These are phyloP conservation scores for Ascochyta lentis DNA, from an alignment of 2,329 filamentous ascomycete genomes.

Conservation along the genomic window DNA sequence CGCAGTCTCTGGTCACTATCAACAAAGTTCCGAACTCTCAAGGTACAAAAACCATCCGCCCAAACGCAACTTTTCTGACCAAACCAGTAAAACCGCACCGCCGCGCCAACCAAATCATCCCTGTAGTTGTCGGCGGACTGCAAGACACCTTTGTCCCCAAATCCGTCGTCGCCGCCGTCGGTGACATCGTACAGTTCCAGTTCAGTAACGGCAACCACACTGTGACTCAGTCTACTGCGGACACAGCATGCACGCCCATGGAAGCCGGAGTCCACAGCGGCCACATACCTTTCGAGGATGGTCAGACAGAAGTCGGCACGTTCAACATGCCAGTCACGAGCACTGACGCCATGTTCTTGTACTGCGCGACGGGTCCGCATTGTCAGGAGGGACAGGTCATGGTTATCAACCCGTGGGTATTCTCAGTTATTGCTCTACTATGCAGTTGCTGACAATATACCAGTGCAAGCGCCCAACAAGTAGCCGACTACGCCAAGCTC, in stretches of 20 bases:
- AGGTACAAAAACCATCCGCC: conserved; percentile 1
- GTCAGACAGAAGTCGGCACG: conserved; percentile 38
- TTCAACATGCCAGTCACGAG: conserved; percentile 41
- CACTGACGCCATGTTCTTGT: conserved; percentile 41
- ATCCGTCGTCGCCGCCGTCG: conserved; percentile 33
- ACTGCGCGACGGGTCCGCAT: conserved; percentile 41
- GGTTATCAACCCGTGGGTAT: conserved; percentile 33
- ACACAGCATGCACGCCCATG: conserved; percentile 37
- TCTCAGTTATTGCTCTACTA: too few species aligned
- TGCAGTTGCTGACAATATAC: background rate
- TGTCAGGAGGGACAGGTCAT: conserved; percentile 41
- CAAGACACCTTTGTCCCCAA: conserved; percentile 42
- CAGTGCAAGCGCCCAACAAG: conserved; percentile 28
- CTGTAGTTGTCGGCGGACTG: conserved; percentile 40
- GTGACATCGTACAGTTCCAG: conserved; percentile 42
- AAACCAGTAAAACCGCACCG: conserved; percentile 29
- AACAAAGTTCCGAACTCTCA: conserved; percentile 11
- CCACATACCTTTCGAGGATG: conserved; percentile 39
- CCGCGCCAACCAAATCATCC: conserved; percentile 33
- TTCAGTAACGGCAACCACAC: conserved; percentile 45
- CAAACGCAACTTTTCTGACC: background rate
- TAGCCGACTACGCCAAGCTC: conserved; percentile 37
- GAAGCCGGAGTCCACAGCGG: conserved; percentile 38
- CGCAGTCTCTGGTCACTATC: conserved; percentile 5
- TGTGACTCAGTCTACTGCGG: conserved; percentile 36